Base-by-base conservation (phyloP, 2,329 filamentous ascomycete genomes). In the Thielaviopsis punctulata region DNA sequence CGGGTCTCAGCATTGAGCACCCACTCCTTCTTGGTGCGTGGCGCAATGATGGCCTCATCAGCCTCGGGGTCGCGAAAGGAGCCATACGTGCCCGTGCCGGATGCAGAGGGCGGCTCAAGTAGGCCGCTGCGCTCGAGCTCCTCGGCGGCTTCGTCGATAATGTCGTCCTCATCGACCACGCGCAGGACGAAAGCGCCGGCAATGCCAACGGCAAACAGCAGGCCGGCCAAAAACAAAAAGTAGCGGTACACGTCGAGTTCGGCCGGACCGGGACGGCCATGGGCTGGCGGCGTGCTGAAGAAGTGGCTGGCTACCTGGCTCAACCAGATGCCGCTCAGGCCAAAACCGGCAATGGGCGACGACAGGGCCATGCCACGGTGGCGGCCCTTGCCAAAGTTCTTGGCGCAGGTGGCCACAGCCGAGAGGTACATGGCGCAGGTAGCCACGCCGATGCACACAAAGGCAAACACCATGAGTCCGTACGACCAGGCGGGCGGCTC, bases 311-410 rank as follows among this genome's bases (percentile, higher is more conserved):
- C 90, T 22, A 94, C 69, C 68, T 96, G 90, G 60, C 87, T 93
- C 67, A 92, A 75, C 85, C 92, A 94, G 84, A 98, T 90, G 47
- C 89, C 88, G 62, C 89, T 95, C 53, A 98, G 66, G 0, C 92
- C 92, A 63, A 95, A 95, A 6, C 86, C 83, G 0, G 92, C 87
- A 63, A 96, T 95, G 1, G 92, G 92, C 55, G 86, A 74, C 1
- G 90, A 89, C 52, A 98, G 73, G 55, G 93, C 90, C 49, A 98
- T 69, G 0, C 92, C 92, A 60, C 90, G 84, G 61, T 93, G 82
- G 61, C 82, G 85, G 3, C 88, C 87, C 56, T 84, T 80, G 48
- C 89, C 89, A 67, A 96, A 98, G 68, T 96, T 98, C 78, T 98
- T 98, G 33, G 92, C 92, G 62, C 88, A 95, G 0, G 90, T 94